A percentile compares a stretch with the other conserved stretches of the same genome.
Conservation (phyloP, 257 asterid genomes). For the Rehmannia glutinosa region DNA sequence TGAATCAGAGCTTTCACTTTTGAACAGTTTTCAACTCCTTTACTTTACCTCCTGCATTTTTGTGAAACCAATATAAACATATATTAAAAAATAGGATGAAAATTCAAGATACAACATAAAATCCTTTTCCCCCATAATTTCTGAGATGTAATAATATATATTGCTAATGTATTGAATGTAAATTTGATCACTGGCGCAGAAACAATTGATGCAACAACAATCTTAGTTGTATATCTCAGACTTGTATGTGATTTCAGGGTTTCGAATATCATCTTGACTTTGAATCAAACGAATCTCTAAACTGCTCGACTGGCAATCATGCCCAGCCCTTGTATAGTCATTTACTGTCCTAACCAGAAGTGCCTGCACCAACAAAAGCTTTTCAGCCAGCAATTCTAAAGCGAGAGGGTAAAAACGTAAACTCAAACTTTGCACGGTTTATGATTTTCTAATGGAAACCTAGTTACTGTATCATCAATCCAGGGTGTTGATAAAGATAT, state of each 20-base stretch:
- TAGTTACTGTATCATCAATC: too few species aligned
- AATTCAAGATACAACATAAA: neutral
- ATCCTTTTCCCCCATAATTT: neutral
- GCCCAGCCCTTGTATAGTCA: slow-evolving; percentile 79
- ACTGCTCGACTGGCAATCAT: slow-evolving; percentile 77
- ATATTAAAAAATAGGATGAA: neutral
- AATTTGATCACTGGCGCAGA: neutral
- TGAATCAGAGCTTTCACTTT: too few species aligned
- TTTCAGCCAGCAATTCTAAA: too few species aligned
- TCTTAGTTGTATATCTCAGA: slow-evolving; percentile 60
- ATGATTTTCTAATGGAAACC: too few species aligned
- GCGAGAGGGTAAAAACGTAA: neutral
- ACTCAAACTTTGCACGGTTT: neutral
- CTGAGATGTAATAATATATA: neutral
- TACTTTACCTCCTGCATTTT: too few species aligned
- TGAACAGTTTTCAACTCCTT: too few species aligned
- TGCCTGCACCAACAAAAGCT: slow-evolving; percentile 46
- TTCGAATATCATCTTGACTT: slow-evolving; percentile 83
- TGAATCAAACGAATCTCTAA: slow-evolving; percentile 92
- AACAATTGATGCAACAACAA: neutral
- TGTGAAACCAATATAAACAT: too few species aligned
- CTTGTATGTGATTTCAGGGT: slow-evolving; percentile 76
- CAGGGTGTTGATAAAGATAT: too few species aligned
- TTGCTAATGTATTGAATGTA: slow-evolving; percentile 4
- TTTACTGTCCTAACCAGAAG: slow-evolving; percentile 67